Percentiles rank a stretch among this genome's conserved stretches.
Evolutionary conservation across 495 filamentous ascomycete genomes (phyloP).

Genomic region (Tricharina praecox): DNA sequence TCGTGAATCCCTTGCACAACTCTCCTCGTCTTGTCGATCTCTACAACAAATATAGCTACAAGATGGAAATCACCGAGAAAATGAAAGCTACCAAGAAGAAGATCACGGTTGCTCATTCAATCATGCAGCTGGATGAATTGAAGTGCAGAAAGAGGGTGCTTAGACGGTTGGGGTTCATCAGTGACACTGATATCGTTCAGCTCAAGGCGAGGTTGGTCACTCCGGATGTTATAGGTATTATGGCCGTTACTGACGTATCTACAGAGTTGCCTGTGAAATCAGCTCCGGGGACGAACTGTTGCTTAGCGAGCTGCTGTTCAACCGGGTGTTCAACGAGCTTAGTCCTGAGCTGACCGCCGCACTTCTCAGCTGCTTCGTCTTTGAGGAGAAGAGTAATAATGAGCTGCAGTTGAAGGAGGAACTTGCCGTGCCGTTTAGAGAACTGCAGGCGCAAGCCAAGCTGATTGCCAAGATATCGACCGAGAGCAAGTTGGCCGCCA

Average conservation of each 20-base stretch:
- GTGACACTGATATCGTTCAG: conserved; percentile 83
- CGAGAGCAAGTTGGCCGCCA: conserved; percentile 75
- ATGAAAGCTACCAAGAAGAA: conserved; percentile 79
- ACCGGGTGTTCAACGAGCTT: conserved; percentile 93
- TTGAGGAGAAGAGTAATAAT: conserved; percentile 80
- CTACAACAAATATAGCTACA: conserved; percentile 67
- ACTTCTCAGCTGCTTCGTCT: conserved; percentile 80
- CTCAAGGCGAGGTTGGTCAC: conserved; percentile 49
- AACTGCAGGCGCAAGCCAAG: conserved; percentile 69
- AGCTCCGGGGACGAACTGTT: conserved; percentile 67
- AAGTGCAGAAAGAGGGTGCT: conserved; percentile 94
- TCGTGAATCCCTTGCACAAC: conserved; percentile 75
- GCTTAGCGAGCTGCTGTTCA: conserved; percentile 82
- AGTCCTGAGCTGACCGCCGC: conserved; percentile 72
- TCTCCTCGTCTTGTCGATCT: conserved; percentile 65
- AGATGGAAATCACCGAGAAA: conserved; percentile 53
- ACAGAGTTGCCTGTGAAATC: conserved; percentile 84
- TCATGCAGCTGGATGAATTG: conserved; percentile 86
- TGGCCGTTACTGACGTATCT: background rate
- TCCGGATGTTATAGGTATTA: too few species aligned
- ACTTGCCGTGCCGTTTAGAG: conserved; percentile 63
- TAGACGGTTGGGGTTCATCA: conserved; percentile 85
- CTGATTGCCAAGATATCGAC: conserved; percentile 79
- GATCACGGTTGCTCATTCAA: conserved; percentile 61
- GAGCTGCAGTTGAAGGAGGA: conserved; percentile 56